A percentile compares a stretch with the other conserved stretches of the same genome.
Evolutionary conservation across 1,284 basidiomycete genomes (phyloP).

Genomic region (Sanguinoderma infundibulare): DNA sequence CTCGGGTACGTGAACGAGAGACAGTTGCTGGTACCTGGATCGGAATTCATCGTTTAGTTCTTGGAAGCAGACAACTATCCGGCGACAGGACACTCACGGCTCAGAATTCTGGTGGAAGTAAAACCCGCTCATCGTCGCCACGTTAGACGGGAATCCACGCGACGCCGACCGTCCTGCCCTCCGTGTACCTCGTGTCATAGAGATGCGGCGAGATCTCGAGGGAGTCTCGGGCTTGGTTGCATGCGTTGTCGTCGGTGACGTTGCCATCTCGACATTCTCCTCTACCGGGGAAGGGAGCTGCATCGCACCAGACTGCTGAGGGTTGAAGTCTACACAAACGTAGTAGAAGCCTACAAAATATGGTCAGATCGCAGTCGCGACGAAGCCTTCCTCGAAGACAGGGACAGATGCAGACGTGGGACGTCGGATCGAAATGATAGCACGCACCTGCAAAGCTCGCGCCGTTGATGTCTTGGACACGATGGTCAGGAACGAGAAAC

Average conservation of each 20-base stretch:
- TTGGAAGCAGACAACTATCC: background rate
- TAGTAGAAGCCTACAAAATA: conserved; percentile 58
- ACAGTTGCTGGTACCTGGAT: conserved; percentile 47
- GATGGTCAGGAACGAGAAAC: conserved; percentile 93
- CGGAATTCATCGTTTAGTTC: background rate
- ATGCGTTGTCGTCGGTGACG: conserved; percentile 37
- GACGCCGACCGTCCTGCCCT: conserved; percentile 32
- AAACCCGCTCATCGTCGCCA: conserved; percentile 85
- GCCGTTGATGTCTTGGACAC: conserved; percentile 92
- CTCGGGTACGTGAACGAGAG: conserved; percentile 45
- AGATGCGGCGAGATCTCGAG: conserved; percentile 33
- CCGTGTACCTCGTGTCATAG: conserved; percentile 29
- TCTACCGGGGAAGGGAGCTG: conserved; percentile 88
- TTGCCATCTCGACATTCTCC: conserved; percentile 62
- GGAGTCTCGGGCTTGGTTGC: conserved; percentile 32
- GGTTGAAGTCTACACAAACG: conserved; percentile 54
- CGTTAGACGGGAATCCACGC: conserved; percentile 33
- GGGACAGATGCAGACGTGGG: background rate
- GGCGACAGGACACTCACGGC: conserved; percentile 31
- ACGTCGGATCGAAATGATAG: background rate
- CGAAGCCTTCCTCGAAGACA: background rate
- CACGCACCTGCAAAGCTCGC: conserved; percentile 89
- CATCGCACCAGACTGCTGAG: conserved; percentile 44
- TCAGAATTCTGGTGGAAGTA: conserved; percentile 77
- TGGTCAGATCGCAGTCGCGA: conserved; percentile 31